Conservation (phyloP, 2,329 filamentous ascomycete genomes). For the Calonectria pauciramosa region DNA sequence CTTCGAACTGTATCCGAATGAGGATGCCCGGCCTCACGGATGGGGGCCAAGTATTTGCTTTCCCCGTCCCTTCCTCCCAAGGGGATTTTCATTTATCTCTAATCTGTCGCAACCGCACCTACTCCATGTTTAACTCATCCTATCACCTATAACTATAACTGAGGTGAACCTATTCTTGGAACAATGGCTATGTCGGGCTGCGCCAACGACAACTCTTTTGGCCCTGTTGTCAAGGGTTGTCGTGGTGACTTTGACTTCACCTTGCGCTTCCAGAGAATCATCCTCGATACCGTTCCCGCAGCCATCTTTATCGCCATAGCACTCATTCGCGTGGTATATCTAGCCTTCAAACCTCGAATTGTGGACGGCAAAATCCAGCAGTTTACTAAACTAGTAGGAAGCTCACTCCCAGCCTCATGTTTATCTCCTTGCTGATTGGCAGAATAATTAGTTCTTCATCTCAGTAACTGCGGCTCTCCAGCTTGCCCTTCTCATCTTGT, state of each 20-base stretch:
- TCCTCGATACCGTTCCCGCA: conserved; percentile 56
- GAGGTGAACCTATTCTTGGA: no score
- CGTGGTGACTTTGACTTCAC: conserved; percentile 62
- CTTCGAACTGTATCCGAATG: no score
- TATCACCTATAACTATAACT: no score
- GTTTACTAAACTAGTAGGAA: neutral
- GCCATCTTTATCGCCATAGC: conserved; percentile 43
- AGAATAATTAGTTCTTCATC: neutral
- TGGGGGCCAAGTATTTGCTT: no score
- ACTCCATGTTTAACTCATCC: no score
- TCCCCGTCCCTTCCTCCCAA: no score
- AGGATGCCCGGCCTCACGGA: no score
- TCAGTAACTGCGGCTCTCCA: neutral
- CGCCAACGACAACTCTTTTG: conserved; percentile 52
- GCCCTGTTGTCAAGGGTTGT: conserved; percentile 57
- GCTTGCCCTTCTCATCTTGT: neutral
- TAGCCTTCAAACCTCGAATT: neutral
- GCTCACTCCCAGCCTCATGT: neutral
- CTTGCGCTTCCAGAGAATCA: conserved; percentile 58
- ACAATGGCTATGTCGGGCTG: conserved; percentile 32
- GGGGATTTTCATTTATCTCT: no score
- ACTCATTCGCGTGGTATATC: neutral
- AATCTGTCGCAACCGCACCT: no score
- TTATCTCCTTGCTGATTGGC: no score
- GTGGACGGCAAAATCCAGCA: neutral